phyloP scores from a whole-genome alignment of 2,329 filamentous ascomycete species.

The Dothistroma septosporum region DNA sequence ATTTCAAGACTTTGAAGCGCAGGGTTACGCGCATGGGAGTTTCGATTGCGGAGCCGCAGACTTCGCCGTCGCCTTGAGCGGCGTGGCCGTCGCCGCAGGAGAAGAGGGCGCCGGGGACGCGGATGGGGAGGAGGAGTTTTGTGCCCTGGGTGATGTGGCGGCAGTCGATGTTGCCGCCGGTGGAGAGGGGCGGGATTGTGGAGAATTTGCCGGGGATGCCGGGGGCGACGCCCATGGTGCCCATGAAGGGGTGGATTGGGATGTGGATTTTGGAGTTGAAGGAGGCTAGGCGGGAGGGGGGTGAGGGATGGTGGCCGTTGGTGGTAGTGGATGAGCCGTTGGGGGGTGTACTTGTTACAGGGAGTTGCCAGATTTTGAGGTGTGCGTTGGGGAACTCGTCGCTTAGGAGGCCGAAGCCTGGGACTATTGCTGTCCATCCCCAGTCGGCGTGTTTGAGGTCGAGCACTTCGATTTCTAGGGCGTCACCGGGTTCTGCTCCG shows the following conservation, averaged over 20 bases:
- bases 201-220: conserved; percentile 13
- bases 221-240: conserved; percentile 22
- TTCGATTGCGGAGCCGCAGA: conserved; percentile 21
- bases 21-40: conserved; percentile 17
- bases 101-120: conserved; percentile 16
- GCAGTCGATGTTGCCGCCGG: conserved; percentile 23
- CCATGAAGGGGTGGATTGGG: conserved; percentile 20
- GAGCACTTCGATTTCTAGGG: conserved; percentile 20
- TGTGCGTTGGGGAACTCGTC: conserved; percentile 19
- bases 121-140: conserved; percentile 16
- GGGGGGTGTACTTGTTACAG: neutral
- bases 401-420: conserved; percentile 17
- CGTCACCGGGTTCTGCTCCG: conserved; percentile 22
- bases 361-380: conserved; percentile 19
- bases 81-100: conserved; percentile 24
- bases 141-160: conserved; percentile 20
- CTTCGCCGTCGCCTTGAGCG: conserved; percentile 22
- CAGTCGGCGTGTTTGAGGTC: conserved; percentile 18
- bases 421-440: conserved; percentile 22
- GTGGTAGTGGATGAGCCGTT: neutral
- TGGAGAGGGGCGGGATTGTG: conserved; percentile 18
- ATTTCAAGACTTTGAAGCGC: conserved; percentile 16
- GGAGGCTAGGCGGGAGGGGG: neutral
- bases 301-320: neutral
- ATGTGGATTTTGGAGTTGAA: conserved; percentile 20